Base-by-base conservation (phyloP, 495 filamentous ascomycete genomes). In the Chaetomium tenue region DNA sequence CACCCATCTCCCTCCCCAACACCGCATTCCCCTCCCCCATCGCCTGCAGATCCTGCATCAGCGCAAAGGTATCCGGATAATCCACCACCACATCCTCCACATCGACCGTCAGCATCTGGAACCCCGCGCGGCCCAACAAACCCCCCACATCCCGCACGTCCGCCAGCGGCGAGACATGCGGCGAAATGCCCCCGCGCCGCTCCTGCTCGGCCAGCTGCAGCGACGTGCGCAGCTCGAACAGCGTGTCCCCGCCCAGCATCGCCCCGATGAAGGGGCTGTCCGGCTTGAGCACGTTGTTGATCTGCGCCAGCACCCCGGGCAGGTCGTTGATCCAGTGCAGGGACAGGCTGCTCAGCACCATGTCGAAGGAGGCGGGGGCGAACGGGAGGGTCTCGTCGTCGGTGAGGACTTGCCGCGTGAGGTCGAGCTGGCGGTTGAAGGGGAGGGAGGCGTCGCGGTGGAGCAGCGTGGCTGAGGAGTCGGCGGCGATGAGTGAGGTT, bases 311-410 rank as follows among this genome's bases (percentile, higher is more conserved):
- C 5, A 93, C 78, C 5, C 87, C 88, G 0, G 95, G 94, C 9
- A 99, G 84, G 73, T 99, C 90, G 76, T 99, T 99, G 77, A 97
- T 88, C 95, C 95, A 99, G 77, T 99, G 95, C 73, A 99, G 84
- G 39, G 87, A 91, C 64, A 96, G 79, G 50, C 89, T 93, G 69
- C 88, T 91, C 30, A 99, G 79, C 3, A 97, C 90, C 40, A 94
- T 88, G 77, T 97, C 91, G 76, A 97, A 97, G 22, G 84, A 83
- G 67, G 87, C 82, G n/a, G 88, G 76, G 23, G 81, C 83, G 77
- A 91, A 97, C 0, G 93, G 91, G 2, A 96, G 79, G 3, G 85
- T 77, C 64, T 85, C 78, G 64, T 95, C 90, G 65, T 89, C 81
- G 47, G 86, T 77, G 3, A 96, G 80, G 11, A 93, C 84, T 42